Evolutionary conservation across 345 rosid species (phyloP).

Genomic region (Carallia pectinifolia): DNA sequence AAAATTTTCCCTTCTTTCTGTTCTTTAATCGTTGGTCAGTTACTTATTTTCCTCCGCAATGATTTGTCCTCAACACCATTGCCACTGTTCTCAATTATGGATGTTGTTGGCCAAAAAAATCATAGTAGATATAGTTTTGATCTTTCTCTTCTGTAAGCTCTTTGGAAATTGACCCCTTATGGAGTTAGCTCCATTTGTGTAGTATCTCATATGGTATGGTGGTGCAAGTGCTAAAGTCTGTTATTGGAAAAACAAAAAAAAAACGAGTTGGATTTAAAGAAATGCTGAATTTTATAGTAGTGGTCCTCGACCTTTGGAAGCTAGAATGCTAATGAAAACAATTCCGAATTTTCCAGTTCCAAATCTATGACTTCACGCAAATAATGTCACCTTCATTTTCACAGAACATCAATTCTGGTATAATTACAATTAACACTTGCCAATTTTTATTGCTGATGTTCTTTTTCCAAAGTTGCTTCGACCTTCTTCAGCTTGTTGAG

Average conservation of each 20-base stretch:
- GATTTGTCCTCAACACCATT: too few species aligned
- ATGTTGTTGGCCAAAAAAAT: neutral
- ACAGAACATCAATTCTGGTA: too few species aligned
- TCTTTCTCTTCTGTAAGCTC: neutral
- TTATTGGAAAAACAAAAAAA: neutral
- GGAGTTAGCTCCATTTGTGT: neutral
- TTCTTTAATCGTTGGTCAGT: too few species aligned
- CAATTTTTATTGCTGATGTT: too few species aligned
- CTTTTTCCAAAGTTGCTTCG: too few species aligned
- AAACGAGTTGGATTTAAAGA: neutral
- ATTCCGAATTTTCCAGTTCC: neutral
- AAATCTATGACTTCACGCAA: neutral
- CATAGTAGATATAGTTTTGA: neutral
- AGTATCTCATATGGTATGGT: too few species aligned
- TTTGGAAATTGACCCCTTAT: neutral
- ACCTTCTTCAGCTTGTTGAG: too few species aligned
- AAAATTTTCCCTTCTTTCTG: neutral
- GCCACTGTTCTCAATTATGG: neutral
- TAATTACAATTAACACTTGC: too few species aligned
- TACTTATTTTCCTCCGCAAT: too few species aligned
- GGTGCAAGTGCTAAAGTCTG: too few species aligned
- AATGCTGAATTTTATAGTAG: neutral
- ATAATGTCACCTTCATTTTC: neutral
- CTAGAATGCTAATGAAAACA: neutral
- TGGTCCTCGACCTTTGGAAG: too few species aligned